A percentile compares a stretch with the other conserved stretches of the same genome.
These are phyloP conservation scores for Bauhinia variegata DNA, from an alignment of 306 rosid genomes.

Conservation along the genomic window DNA sequence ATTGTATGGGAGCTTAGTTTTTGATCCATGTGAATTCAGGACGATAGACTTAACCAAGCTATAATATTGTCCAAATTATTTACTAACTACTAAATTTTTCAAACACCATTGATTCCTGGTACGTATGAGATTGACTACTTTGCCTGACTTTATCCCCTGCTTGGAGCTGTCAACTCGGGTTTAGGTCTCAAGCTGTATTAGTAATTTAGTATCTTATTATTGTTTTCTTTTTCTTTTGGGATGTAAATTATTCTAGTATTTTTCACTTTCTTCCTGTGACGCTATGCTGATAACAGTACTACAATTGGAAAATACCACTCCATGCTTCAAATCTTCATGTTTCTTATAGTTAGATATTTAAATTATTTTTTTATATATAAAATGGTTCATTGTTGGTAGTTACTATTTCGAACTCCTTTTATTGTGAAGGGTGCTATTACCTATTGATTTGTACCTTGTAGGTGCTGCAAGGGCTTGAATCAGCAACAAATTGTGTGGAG, in stretches of 20 bases:
- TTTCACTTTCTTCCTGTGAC: slow-evolving; percentile 22
- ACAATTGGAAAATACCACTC: slow-evolving; percentile 23
- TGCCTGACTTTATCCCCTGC: slow-evolving; percentile 11
- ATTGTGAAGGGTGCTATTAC: not conserved
- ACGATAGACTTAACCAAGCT: slow-evolving; percentile 14
- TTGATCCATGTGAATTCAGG: slow-evolving; percentile 22
- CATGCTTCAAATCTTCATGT: slow-evolving; percentile 13
- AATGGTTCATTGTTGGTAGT: slow-evolving; percentile 4
- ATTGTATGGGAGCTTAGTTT: slow-evolving; percentile 25
- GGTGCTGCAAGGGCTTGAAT: slow-evolving; percentile 88
- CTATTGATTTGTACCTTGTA: slow-evolving; percentile 43
- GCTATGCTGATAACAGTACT: slow-evolving; percentile 16
- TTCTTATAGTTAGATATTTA: slow-evolving; percentile 25
- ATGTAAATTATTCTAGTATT: too few species aligned
- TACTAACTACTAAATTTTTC: slow-evolving; percentile 2
- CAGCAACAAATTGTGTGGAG: slow-evolving; percentile 80
- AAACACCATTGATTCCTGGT: not conserved
- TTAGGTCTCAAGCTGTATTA: slow-evolving; percentile 20
- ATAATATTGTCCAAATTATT: slow-evolving; percentile 12
- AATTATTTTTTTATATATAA: slow-evolving; percentile 14
- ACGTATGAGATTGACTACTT: slow-evolving; percentile 25
- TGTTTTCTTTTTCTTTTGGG: not conserved
- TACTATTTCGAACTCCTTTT: not conserved
- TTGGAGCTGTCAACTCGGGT: slow-evolving; percentile 27
- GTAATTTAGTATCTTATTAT: slow-evolving; percentile 12